phyloP scores from a whole-genome alignment of 2,329 filamentous ascomycete species.

The Verticillium longisporum region DNA sequence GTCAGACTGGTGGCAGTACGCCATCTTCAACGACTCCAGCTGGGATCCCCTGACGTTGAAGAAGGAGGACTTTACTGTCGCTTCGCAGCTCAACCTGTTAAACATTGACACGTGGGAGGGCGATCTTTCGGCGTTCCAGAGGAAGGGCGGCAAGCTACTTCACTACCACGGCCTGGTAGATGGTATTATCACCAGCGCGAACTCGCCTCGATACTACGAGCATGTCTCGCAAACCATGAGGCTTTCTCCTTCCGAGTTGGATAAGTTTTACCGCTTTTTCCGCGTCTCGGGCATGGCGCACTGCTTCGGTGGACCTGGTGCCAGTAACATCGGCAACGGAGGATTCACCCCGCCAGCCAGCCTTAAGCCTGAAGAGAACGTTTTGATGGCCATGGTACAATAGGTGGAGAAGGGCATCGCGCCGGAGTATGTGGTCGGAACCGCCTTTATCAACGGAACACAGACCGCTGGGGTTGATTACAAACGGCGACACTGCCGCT shows the following conservation, averaged over 20 bases:
- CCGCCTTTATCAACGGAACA: slow-evolving; percentile 21
- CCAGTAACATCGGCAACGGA: slow-evolving; percentile 21
- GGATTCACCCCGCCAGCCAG: slow-evolving; percentile 12
- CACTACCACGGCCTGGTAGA: slow-evolving; percentile 39
- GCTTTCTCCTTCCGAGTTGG: slow-evolving; percentile 21
- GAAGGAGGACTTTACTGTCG: slow-evolving; percentile 26
- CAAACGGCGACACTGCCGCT: slow-evolving; percentile 25
- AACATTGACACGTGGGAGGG: slow-evolving; percentile 29
- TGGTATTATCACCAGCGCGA: slow-evolving; percentile 33
- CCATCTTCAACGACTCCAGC: slow-evolving; percentile 28
- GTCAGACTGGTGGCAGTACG: slow-evolving; percentile 28
- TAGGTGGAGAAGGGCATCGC: slow-evolving; percentile 39
- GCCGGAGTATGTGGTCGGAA: slow-evolving; percentile 30
- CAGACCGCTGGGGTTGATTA: slow-evolving; percentile 18
- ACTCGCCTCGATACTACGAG: slow-evolving; percentile 39
- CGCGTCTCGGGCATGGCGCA: slow-evolving; percentile 44
- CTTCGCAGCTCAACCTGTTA: slow-evolving; percentile 25
- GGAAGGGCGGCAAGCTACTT: slow-evolving; percentile 34
- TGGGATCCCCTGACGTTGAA: slow-evolving; percentile 27
- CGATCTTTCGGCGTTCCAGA: slow-evolving; percentile 28
- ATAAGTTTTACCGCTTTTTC: slow-evolving; percentile 43
- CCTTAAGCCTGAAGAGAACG: slow-evolving; percentile 29
- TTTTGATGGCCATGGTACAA: slow-evolving; percentile 35
- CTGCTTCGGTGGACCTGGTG: slow-evolving; percentile 37
- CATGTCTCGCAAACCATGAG: slow-evolving; percentile 36